Base-by-base conservation (phyloP, 2,329 filamentous ascomycete species). In the Cytospora piceae region DNA sequence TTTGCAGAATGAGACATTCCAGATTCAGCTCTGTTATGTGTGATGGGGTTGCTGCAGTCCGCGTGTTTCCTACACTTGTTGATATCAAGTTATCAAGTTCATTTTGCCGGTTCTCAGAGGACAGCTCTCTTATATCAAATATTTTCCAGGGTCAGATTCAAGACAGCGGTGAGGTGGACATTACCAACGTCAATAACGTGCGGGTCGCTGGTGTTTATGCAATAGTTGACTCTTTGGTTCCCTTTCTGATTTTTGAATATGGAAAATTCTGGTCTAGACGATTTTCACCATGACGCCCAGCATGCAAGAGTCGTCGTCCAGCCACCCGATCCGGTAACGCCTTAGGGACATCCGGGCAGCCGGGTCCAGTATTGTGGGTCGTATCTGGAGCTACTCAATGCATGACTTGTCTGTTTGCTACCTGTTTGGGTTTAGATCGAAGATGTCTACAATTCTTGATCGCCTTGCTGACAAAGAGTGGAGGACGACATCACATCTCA, bases 371-470 rank as follows among this genome's bases (percentile, higher is more conserved):
- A 52, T n/a, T 14, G 42, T 57, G 65, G 63, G 49, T 52, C 59
- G 20, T 9, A 32, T n/a, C 55, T 34, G 39, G 52, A 31, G 32
- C 64, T 58, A n/a, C 22, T 20, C 39, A 4, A 69, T 72, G 72
- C 71, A 69, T 61, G 61, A 58, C 39, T 51, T 73, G 72, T 64
- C 39, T 70, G 70, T 74, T 72, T 69, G 70, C 70, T 68, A 52
- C 72, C 68, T 58, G 34, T 65, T 67, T 64, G 46, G 66, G 70
- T 62, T 65, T 68, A 60, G 59, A 11, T 6, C 14, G 17, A 34
- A 24, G 39, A 59, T 49, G 49, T 27, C 51, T 57, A 61, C 55
- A 46, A 64, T 37, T 14, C 34, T 37, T 57, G 56, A 57, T 29
- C n/a, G 17, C 14, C 22, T 5, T 34, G 54, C 57, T 61, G 53